These are phyloP conservation scores for Ceratobasidium sp. DNA, from an alignment of 1,284 basidiomycete species.

Conservation along the genomic window DNA sequence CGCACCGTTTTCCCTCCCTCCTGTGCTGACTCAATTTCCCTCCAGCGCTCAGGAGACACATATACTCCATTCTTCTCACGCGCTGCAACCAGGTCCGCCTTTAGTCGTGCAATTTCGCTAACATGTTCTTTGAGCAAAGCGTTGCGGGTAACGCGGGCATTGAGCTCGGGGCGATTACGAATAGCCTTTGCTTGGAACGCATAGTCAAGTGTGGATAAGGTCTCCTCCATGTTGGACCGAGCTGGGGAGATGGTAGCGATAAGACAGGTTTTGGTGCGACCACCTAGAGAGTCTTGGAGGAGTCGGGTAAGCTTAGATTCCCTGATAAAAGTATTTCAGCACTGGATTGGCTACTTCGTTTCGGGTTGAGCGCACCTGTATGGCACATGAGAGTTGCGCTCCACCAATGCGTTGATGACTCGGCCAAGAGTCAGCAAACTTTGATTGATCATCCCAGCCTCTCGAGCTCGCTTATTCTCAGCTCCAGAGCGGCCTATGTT, in stretches of 20 bases:
- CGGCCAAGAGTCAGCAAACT: slow-evolving; percentile 94
- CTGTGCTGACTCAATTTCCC: slow-evolving; percentile 78
- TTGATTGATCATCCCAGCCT: slow-evolving; percentile 99
- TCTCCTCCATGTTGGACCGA: slow-evolving; percentile 94
- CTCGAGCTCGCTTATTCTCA: slow-evolving; percentile 91
- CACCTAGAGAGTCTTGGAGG: slow-evolving; percentile 98
- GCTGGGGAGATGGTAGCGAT: slow-evolving; percentile 95
- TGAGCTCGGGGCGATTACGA: slow-evolving; percentile 93
- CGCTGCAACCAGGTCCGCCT: slow-evolving; percentile 85
- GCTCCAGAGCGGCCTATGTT: slow-evolving; percentile 97
- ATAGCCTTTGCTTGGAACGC: slow-evolving; percentile 96
- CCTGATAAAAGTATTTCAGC: slow-evolving; percentile 50
- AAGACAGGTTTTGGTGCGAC: slow-evolving; percentile 97
- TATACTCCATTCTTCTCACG: slow-evolving; percentile 95
- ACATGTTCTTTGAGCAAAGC: slow-evolving; percentile 94
- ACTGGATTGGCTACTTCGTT: background rate
- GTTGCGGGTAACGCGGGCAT: slow-evolving; percentile 92
- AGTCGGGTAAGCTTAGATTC: slow-evolving; percentile 96
- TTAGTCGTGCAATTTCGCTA: slow-evolving; percentile 91
- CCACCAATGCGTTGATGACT: slow-evolving; percentile 97
- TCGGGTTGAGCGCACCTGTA: slow-evolving; percentile 68
- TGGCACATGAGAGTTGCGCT: slow-evolving; percentile 89
- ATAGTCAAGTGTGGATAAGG: slow-evolving; percentile 96
- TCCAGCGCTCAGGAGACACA: slow-evolving; percentile 89
- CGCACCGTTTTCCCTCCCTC: slow-evolving; percentile 77